Base-by-base conservation (phyloP, 2,329 filamentous ascomycete genomes). In the Phialophora macrospora region DNA sequence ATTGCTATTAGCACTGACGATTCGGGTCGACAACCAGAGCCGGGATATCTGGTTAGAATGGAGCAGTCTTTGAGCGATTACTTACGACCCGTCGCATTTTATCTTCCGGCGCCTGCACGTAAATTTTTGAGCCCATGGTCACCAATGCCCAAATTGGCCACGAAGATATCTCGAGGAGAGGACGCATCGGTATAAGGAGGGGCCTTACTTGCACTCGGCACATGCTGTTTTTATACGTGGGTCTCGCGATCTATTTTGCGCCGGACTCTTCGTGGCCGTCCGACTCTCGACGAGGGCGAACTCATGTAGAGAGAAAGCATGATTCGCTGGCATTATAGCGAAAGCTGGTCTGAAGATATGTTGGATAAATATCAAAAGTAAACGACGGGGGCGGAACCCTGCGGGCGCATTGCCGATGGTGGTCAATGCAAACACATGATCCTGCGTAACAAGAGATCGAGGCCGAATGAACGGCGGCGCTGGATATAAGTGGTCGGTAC, bases 191-290 rank as follows among this genome's bases (percentile, higher is more conserved):
- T 20, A 1, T 12, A 20, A 51, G 14, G 20, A 54, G 17, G 51
- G 24, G 22, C 0, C 51, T 54, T 54, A 54, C 51, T 64, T 64
- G 44, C 62, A 64, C 41, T 64, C 62, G 3, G 62, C 51, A 51
- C 62, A 64, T 11, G 62, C 62, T 17, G 62, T 56, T 49, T 64
- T 64, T 38, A 64, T 64, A 14, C 62, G 62, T 20, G 62, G 34
- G 48, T 64, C 62, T 41, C 62, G 55, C 4, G 20, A 20, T 14
- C 46, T 46, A 41, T 28, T 51, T 12, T 60, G 57, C 30, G 46
- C 30, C n/a, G 41, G 44, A 8, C 34, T 41, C 57, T 49, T 60
- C 2, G 57, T 48, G 4, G 46, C n/a, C 26, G 57, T 60, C 7
- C 46, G 57, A 28, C 46, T 28, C 44, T 60, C 46, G 5, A 51